phyloP scores from a whole-genome alignment of 1,284 basidiomycete genomes.

The Cronartium ribicola region DNA sequence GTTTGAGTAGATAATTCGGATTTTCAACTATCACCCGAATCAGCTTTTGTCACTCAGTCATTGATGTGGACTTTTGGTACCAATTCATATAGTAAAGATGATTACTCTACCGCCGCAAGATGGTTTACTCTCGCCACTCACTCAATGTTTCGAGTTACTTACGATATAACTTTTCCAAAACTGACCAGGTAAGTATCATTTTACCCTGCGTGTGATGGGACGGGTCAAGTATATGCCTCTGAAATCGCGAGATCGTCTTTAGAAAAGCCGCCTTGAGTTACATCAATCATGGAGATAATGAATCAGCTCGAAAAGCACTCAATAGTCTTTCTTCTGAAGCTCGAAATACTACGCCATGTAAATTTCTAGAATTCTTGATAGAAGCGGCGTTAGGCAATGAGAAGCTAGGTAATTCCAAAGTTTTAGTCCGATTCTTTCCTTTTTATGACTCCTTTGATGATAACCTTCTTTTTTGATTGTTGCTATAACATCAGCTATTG shows the following conservation, averaged over 20 bases:
- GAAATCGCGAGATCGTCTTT: too few species aligned
- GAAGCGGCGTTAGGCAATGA: conserved; percentile 38
- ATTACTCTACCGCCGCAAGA: conserved; percentile 20
- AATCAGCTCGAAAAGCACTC: conserved; percentile 32
- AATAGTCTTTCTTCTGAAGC: conserved; percentile 9
- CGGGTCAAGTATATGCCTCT: too few species aligned
- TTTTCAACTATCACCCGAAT: conserved; percentile 25
- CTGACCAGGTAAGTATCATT: conserved; percentile 19
- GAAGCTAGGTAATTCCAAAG: conserved; percentile 10
- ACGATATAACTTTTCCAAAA: conserved; percentile 33
- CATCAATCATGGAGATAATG: conserved; percentile 35
- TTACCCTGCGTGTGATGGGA: too few species aligned
- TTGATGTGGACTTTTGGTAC: conserved; percentile 31
- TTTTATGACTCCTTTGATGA: not conserved
- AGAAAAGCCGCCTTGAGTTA: conserved; percentile 40
- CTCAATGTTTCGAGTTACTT: conserved; percentile 11
- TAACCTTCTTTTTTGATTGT: not conserved
- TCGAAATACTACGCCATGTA: conserved; percentile 19
- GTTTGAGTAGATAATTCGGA: conserved; percentile 23
- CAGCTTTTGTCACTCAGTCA: conserved; percentile 37
- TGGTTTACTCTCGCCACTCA: conserved; percentile 37
- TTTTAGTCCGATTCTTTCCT: not conserved
- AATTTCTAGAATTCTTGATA: conserved; percentile 40
- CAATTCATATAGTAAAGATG: conserved; percentile 22
- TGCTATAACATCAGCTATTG: too few species aligned